phyloP scores from a whole-genome alignment of 345 rosid species.

The Populus simonii region DNA sequence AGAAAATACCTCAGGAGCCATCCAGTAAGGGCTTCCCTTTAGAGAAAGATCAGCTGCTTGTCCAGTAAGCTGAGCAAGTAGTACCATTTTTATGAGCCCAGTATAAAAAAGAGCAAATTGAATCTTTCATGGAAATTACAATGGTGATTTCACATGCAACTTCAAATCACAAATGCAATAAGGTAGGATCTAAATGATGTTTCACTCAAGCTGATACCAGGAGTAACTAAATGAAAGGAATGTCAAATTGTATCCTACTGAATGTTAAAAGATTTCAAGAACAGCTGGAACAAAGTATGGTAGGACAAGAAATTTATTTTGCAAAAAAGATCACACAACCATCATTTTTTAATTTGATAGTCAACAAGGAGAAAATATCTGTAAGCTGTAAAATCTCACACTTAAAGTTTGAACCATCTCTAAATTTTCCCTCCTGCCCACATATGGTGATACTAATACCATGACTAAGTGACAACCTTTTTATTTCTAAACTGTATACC shows the following conservation, averaged over 20 bases:
- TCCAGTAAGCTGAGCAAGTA: conserved; percentile 66
- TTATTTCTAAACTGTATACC: neutral
- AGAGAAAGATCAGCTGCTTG: conserved; percentile 86
- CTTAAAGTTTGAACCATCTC: neutral
- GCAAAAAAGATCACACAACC: neutral
- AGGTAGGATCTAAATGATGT: neutral
- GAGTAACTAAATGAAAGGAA: neutral
- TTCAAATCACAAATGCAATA: neutral
- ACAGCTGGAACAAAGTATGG: neutral
- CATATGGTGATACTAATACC: neutral
- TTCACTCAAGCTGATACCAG: no score
- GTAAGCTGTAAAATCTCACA: no score
- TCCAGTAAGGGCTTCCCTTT: conserved; percentile 98
- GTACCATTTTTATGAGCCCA: conserved; percentile 3
- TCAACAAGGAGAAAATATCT: no score
- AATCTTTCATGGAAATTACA: neutral
- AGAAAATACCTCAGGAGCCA: conserved; percentile 93
- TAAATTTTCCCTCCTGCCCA: neutral
- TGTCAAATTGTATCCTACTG: neutral
- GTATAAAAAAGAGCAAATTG: neutral
- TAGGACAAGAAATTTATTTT: neutral
- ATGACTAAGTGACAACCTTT: neutral
- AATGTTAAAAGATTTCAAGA: neutral
- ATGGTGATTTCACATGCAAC: neutral
- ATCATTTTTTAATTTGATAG: neutral